A percentile compares a stretch with the other conserved stretches of the same genome.
Evolutionary conservation across 768 basidiomycete species (phyloP).

Genomic region (Xerocomellus chrysenteron): DNA sequence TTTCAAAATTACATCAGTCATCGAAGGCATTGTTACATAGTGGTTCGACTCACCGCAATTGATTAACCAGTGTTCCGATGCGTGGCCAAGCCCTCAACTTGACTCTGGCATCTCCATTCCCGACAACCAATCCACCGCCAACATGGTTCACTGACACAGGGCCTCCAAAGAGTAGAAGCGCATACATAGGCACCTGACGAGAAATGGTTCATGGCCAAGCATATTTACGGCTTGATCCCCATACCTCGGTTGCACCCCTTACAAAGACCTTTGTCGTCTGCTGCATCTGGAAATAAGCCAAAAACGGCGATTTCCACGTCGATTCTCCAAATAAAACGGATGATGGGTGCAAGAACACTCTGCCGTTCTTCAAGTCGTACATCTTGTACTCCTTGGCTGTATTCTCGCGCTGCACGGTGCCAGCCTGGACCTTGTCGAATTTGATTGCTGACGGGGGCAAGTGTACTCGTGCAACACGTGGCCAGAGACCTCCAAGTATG

Average conservation of each 20-base stretch:
- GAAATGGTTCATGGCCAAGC: neutral
- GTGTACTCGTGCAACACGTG: conserved; percentile 73
- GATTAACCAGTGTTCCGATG: conserved; percentile 87
- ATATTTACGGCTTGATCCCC: conserved; percentile 10
- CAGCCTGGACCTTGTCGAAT: conserved; percentile 83
- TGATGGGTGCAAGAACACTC: conserved; percentile 82
- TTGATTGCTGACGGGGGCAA: conserved; percentile 73
- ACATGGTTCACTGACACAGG: conserved; percentile 76
- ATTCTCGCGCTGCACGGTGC: conserved; percentile 82
- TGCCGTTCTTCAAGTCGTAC: conserved; percentile 59
- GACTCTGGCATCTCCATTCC: conserved; percentile 50
- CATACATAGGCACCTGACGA: conserved; percentile 80
- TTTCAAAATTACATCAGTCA: conserved; percentile 22
- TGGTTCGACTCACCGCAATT: conserved; percentile 57
- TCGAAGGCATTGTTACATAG: neutral
- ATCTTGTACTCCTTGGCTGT: conserved; percentile 82
- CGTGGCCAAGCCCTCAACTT: conserved; percentile 83
- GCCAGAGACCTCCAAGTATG: conserved; percentile 85
- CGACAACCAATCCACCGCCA: conserved; percentile 69
- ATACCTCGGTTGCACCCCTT: conserved; percentile 83
- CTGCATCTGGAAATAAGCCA: conserved; percentile 82
- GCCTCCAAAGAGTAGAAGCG: conserved; percentile 81
- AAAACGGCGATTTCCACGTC: conserved; percentile 74
- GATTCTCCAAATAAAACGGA: conserved; percentile 75
- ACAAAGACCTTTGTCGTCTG: conserved; percentile 83